Evolutionary conservation across 2,329 filamentous ascomycete genomes (phyloP).

Genomic region (Fusarium armeniacum): DNA sequence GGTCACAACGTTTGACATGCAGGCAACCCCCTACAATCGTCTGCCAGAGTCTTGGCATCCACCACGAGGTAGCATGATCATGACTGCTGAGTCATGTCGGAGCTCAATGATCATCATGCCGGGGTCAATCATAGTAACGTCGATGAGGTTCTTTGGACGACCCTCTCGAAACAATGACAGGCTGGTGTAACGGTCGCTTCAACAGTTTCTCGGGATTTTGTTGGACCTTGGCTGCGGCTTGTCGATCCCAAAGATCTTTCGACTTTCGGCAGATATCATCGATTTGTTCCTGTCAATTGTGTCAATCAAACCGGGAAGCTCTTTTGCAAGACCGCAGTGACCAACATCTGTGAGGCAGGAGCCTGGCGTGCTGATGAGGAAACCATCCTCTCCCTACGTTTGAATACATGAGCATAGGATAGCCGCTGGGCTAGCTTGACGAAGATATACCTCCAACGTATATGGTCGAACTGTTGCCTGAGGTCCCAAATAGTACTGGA

Average conservation of each 20-base stretch:
- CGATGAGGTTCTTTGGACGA: constrained; percentile 46
- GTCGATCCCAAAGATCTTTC: constrained; percentile 68
- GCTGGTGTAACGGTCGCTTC: constrained; percentile 70
- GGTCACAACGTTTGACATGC: constrained; percentile 18
- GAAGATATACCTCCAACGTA: constrained; percentile 65
- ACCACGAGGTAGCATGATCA: constrained; percentile 11
- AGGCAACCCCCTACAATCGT: constrained; percentile 14
- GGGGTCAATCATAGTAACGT: constrained; percentile 49
- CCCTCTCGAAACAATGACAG: constrained; percentile 62
- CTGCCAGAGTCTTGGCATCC: constrained; percentile 21
- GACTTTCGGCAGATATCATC: constrained; percentile 73
- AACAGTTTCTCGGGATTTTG: constrained; percentile 64
- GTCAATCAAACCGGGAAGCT: constrained; percentile 37
- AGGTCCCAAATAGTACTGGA: constrained; percentile 71
- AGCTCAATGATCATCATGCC: constrained; percentile 46
- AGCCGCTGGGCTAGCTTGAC: constrained; percentile 31
- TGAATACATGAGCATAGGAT: constrained; percentile 46
- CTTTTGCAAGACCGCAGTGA: constrained; percentile 16
- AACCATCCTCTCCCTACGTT: constrained; percentile 70
- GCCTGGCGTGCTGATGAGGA: constrained; percentile 70
- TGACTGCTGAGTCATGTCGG: constrained; percentile 20
- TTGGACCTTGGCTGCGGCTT: constrained; percentile 65
- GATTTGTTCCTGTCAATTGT: constrained; percentile 67
- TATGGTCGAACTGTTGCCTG: constrained; percentile 70
- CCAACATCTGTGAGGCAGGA: constrained; percentile 72